Conservation (phyloP, 208 protist species). For the Leishmania tropica region DNA sequence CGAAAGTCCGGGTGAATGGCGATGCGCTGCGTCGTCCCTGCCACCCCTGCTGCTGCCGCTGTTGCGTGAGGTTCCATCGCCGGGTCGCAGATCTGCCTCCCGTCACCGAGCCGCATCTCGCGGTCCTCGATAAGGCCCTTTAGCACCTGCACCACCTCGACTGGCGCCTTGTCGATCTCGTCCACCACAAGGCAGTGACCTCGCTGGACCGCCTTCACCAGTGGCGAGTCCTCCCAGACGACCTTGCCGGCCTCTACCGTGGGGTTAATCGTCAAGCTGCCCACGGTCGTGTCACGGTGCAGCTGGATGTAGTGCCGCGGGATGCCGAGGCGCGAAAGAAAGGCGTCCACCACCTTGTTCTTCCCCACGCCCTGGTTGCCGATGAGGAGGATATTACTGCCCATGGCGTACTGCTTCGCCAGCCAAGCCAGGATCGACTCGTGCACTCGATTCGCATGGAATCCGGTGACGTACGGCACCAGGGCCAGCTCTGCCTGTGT, state of each 20-base stretch:
- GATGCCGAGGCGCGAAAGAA: conserved; percentile 84
- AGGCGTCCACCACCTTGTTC: conserved; percentile 95
- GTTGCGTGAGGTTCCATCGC: not conserved
- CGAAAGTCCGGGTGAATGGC: conserved; percentile 81
- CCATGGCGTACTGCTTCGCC: conserved; percentile 84
- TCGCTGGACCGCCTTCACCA: conserved; percentile 91
- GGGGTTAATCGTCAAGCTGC: conserved; percentile 91
- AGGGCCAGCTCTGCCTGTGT: conserved; percentile 68
- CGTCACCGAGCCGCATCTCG: conserved; percentile 85
- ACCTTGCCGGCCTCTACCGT: conserved; percentile 87
- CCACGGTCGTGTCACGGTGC: conserved; percentile 94
- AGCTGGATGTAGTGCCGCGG: conserved; percentile 97
- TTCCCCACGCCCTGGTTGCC: conserved; percentile 97
- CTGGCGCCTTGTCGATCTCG: conserved; percentile 96
- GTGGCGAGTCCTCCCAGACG: conserved; percentile 92
- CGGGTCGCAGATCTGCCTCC: conserved; percentile 59
- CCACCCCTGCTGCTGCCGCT: not conserved
- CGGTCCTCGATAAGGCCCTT: conserved; percentile 90
- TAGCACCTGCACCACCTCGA: conserved; percentile 92
- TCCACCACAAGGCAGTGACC: conserved; percentile 96
- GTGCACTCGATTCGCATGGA: conserved; percentile 91
- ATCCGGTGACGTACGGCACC: conserved; percentile 88
- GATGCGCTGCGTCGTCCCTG: conserved; percentile 30
- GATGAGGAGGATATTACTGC: conserved; percentile 92
- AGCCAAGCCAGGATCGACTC: conserved; percentile 85